A percentile compares a stretch with the other conserved stretches of the same genome.
Evolutionary conservation across 2,329 filamentous ascomycete species (phyloP).

Genomic region (Pseudogymnoascus sp.): DNA sequence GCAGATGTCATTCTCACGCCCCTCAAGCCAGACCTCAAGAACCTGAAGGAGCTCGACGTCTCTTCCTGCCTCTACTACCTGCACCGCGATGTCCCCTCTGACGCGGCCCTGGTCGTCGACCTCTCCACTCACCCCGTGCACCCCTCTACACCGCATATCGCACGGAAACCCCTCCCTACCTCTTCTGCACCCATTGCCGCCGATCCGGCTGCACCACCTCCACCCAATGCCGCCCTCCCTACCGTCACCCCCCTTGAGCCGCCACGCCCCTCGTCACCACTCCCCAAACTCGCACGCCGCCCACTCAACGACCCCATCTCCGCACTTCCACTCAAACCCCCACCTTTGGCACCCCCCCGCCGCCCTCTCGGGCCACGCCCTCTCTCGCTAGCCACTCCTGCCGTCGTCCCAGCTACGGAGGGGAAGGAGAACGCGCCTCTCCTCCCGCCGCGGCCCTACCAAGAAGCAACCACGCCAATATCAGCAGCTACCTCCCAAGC

Average conservation of each 20-base stretch:
- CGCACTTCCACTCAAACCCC: not conserved
- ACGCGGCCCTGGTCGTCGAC: constrained; percentile 33
- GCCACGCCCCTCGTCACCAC: not conserved
- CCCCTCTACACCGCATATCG: constrained; percentile 14
- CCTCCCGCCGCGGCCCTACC: not conserved
- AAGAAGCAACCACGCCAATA: not conserved
- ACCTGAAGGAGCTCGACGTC: constrained; percentile 81
- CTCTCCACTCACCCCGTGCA: not conserved
- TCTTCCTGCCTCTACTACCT: constrained; percentile 85
- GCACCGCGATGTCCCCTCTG: constrained; percentile 62
- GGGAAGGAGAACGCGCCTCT: not conserved
- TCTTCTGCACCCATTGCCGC: not conserved
- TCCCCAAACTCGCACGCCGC: not conserved
- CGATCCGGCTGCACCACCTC: not conserved
- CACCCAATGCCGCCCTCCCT: not conserved
- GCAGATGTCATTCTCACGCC: constrained; percentile 87
- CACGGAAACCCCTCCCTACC: constrained; percentile 25
- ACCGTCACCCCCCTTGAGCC: not conserved
- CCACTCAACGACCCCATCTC: not conserved
- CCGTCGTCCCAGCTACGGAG: not conserved
- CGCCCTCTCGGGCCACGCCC: constrained; percentile 1
- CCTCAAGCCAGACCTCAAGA: constrained; percentile 79
- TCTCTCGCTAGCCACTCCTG: not conserved
- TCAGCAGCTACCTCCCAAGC: not conserved
- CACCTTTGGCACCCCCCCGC: not conserved